These are phyloP conservation scores for Lactarius psammicola DNA, from an alignment of 768 basidiomycete genomes.

Conservation along the genomic window DNA sequence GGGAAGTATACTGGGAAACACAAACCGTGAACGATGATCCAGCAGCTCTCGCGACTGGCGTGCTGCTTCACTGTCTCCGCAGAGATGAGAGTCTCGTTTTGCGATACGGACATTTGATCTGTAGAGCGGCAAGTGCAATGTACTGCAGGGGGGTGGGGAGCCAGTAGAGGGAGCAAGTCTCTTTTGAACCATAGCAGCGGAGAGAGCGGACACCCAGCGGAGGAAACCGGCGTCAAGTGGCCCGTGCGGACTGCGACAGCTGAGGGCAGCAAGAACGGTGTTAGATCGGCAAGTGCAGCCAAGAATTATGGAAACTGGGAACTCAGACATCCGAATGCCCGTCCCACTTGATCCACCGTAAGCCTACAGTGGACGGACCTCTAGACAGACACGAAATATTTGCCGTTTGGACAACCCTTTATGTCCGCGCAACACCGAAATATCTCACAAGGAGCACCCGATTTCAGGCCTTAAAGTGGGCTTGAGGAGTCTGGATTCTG, in stretches of 20 bases:
- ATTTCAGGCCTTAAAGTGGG: too few species aligned
- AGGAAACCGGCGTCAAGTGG: background rate
- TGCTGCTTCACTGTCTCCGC: background rate
- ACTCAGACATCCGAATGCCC: too few species aligned
- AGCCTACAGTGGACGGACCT: too few species aligned
- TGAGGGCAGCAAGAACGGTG: background rate
- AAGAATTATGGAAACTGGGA: background rate
- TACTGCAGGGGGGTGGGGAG: background rate
- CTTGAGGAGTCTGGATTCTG: too few species aligned
- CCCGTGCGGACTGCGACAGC: background rate
- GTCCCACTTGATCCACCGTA: too few species aligned
- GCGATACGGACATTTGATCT: background rate
- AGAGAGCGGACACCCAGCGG: constrained; percentile 1
- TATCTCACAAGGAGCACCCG: too few species aligned
- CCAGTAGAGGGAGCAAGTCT: background rate
- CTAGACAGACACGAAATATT: too few species aligned
- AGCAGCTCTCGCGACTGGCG: constrained; percentile 24
- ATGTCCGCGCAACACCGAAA: too few species aligned
- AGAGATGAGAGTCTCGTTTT: background rate
- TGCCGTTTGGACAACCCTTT: too few species aligned
- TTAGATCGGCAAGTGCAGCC: background rate
- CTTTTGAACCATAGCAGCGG: constrained; percentile 4
- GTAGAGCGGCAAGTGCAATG: background rate
- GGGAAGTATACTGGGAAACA: background rate
- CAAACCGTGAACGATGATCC: constrained; percentile 29